Evolutionary conservation across 2,329 filamentous ascomycete species (phyloP).

Genomic region (Aspergillus hortae): DNA sequence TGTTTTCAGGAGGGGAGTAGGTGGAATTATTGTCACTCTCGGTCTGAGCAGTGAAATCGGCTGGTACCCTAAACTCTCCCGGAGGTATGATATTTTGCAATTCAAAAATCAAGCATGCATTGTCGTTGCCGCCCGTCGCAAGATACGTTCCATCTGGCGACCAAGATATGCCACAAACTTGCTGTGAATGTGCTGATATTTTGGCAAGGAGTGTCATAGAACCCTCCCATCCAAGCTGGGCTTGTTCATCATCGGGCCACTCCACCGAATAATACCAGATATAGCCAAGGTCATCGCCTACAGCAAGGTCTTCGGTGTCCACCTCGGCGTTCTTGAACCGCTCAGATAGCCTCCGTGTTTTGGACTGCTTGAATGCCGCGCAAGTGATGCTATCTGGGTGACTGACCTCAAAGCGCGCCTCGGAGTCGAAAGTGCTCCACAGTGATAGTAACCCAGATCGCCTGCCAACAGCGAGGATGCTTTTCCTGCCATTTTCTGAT

Average conservation of each 20-base stretch:
- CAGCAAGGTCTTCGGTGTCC: slow-evolving; percentile 75
- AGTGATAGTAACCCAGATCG: slow-evolving; percentile 73
- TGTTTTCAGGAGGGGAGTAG: slow-evolving; percentile 15
- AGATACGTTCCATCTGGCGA: slow-evolving; percentile 72
- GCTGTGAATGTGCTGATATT: slow-evolving; percentile 76
- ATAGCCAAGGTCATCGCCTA: slow-evolving; percentile 78
- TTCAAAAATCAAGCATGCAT: slow-evolving; percentile 78
- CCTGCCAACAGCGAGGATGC: slow-evolving; percentile 80
- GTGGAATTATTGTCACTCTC: slow-evolving; percentile 19
- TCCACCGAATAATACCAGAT: slow-evolving; percentile 88
- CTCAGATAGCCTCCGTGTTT: slow-evolving; percentile 49
- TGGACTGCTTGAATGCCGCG: slow-evolving; percentile 72
- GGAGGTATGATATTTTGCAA: slow-evolving; percentile 51
- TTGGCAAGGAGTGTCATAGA: slow-evolving; percentile 72
- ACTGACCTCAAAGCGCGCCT: slow-evolving; percentile 69
- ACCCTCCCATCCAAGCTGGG: slow-evolving; percentile 72
- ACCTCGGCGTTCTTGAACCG: slow-evolving; percentile 50
- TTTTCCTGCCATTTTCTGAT: slow-evolving; percentile 67
- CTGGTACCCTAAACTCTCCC: slow-evolving; percentile 10
- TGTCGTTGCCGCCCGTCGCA: slow-evolving; percentile 90
- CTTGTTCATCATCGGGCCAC: slow-evolving; percentile 62
- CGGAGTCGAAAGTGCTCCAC: slow-evolving; percentile 65
- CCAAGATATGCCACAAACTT: slow-evolving; percentile 92
- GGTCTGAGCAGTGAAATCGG: not conserved
- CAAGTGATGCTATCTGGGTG: slow-evolving; percentile 73